Conservation (phyloP, 1,139 yeast species). For the Meyerozyma carpophila region DNA sequence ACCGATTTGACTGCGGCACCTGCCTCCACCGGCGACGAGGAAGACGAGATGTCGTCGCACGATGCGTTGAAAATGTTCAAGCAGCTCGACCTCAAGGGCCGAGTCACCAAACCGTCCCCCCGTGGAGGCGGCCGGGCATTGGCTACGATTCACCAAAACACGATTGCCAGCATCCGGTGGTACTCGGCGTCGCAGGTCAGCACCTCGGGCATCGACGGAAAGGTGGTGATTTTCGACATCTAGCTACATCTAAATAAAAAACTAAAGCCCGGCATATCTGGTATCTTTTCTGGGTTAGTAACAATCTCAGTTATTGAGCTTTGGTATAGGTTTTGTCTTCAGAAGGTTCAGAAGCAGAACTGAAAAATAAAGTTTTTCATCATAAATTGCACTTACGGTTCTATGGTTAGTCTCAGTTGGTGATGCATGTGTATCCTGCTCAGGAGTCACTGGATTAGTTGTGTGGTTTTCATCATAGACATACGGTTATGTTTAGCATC, state of each 20-base stretch:
- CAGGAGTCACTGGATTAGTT: constrained; percentile 1
- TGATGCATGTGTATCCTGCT: constrained; percentile 2
- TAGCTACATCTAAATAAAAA: neutral
- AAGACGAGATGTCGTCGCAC: constrained; percentile 60
- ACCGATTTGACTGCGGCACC: constrained; percentile 39
- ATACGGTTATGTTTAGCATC: neutral
- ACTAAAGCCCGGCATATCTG: too few species aligned
- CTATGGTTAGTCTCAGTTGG: constrained; percentile 1
- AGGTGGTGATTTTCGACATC: constrained; percentile 60
- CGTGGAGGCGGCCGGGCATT: constrained; percentile 41
- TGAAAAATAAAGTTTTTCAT: constrained; percentile 1
- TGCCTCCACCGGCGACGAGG: constrained; percentile 37
- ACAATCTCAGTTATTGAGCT: constrained; percentile 1
- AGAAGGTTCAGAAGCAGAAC: constrained; percentile 6
- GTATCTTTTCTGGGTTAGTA: neutral
- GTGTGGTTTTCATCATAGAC: neutral
- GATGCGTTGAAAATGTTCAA: constrained; percentile 93
- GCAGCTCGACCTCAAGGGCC: constrained; percentile 92
- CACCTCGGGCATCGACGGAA: constrained; percentile 75
- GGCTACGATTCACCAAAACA: constrained; percentile 84
- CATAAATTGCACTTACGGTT: constrained; percentile 1
- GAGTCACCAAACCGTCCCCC: constrained; percentile 42
- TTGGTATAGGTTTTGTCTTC: constrained; percentile 2
- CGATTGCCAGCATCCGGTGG: constrained; percentile 71
- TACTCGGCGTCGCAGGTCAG: constrained; percentile 44